phyloP scores from a whole-genome alignment of 73 alveolate species.

The Durusdinium trenchii region DNA sequence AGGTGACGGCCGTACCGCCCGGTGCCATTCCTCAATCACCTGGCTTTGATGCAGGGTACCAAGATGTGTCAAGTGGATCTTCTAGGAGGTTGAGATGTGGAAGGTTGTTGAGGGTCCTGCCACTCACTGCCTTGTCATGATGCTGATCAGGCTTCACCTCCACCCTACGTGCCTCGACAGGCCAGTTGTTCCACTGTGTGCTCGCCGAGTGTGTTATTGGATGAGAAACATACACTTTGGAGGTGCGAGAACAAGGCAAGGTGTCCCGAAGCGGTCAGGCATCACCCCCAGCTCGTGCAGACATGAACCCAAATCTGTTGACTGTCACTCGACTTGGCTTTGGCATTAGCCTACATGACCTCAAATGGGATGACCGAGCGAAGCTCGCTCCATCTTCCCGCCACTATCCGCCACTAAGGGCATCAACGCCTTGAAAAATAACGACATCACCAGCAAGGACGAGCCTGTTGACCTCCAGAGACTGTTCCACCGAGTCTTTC shows the following conservation, averaged over 20 bases:
- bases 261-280: too few species aligned
- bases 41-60: constrained; percentile 19
- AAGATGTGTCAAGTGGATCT: not conserved
- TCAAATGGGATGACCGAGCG: too few species aligned
- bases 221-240: too few species aligned
- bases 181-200: not conserved
- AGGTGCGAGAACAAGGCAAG: too few species aligned
- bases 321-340: too few species aligned
- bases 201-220: too few species aligned
- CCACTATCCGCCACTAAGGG: not conserved
- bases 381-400: too few species aligned
- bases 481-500: too few species aligned
- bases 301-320: too few species aligned
- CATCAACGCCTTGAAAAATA: constrained; percentile 71
- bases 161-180: constrained; percentile 25
- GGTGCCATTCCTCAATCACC: constrained; percentile 63
- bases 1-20: not conserved
- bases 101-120: not conserved
- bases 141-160: constrained; percentile 36
- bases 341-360: too few species aligned
- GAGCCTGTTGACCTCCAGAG: not conserved
- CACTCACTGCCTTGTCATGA: not conserved
- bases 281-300: too few species aligned
- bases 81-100: not conserved
- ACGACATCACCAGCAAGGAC: constrained; percentile 93